Evolutionary conservation across 306 rosid genomes (phyloP).

Genomic region (Cucurbita ficifolia): DNA sequence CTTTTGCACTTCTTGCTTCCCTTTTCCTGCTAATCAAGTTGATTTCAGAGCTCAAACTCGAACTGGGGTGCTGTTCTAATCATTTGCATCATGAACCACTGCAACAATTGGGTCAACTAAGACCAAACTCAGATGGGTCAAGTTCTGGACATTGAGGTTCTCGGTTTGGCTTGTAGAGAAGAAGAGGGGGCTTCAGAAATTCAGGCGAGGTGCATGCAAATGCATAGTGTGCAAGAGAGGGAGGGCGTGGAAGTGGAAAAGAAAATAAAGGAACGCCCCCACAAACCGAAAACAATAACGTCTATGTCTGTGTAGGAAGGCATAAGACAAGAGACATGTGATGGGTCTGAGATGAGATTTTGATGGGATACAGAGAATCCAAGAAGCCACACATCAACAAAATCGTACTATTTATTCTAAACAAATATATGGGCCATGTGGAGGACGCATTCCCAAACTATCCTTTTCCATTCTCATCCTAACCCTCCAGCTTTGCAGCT

Average conservation of each 20-base stretch:
- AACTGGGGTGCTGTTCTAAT: background rate
- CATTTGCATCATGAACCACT: background rate
- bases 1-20: background rate
- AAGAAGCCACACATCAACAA: background rate
- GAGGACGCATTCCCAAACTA: no score
- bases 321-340: conserved; percentile 5
- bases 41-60: background rate
- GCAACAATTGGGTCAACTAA: no score
- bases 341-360: conserved; percentile 4
- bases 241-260: no score
- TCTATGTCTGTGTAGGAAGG: background rate
- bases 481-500: background rate
- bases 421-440: background rate
- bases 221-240: no score
- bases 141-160: background rate
- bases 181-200: no score
- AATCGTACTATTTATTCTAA: background rate
- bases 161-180: background rate
- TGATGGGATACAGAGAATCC: conserved; percentile 1
- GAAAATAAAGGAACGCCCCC: background rate
- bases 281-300: background rate
- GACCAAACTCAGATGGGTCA: no score
- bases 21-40: background rate
- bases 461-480: background rate
- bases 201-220: no score